A percentile compares a stretch with the other conserved stretches of the same genome.
Conservation (phyloP, 164 flowering plant species). For the grape (Vitis vinifera) region DNA sequence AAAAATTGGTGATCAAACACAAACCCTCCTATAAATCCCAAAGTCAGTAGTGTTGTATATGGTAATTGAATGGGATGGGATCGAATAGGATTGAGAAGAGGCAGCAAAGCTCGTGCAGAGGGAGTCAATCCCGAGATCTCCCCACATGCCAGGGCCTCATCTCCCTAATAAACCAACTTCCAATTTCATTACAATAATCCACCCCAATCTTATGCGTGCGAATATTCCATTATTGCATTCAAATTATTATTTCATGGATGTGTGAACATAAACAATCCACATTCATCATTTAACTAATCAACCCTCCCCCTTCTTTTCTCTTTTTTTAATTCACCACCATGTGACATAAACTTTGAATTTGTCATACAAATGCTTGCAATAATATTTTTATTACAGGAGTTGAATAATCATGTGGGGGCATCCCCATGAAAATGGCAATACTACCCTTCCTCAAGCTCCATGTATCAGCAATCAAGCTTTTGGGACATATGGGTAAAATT, state of each 20-base stretch:
- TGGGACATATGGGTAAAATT: no score
- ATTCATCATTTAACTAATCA: conserved; percentile 43
- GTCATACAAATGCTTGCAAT: not conserved
- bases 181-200: conserved; percentile 17
- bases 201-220: conserved; percentile 33
- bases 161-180: conserved; percentile 8
- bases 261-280: conserved; percentile 23
- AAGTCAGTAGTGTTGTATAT: no score
- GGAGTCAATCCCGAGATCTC: conserved; percentile 40
- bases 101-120: conserved; percentile 20
- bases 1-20: no score
- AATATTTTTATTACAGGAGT: no score
- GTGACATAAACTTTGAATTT: conserved; percentile 22
- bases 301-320: not conserved
- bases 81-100: conserved; percentile 4
- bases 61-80: not conserved
- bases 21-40: no score
- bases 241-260: conserved; percentile 17
- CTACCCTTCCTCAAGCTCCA: no score
- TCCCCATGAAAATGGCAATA: not conserved
- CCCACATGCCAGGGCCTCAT: conserved; percentile 29
- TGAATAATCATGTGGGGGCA: no score
- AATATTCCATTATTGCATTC: conserved; percentile 38
- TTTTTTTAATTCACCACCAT: conserved; percentile 25
- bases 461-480: no score